Evolutionary conservation across 2,329 filamentous ascomycete species (phyloP).

Genomic region (Thyridium curvatum): DNA sequence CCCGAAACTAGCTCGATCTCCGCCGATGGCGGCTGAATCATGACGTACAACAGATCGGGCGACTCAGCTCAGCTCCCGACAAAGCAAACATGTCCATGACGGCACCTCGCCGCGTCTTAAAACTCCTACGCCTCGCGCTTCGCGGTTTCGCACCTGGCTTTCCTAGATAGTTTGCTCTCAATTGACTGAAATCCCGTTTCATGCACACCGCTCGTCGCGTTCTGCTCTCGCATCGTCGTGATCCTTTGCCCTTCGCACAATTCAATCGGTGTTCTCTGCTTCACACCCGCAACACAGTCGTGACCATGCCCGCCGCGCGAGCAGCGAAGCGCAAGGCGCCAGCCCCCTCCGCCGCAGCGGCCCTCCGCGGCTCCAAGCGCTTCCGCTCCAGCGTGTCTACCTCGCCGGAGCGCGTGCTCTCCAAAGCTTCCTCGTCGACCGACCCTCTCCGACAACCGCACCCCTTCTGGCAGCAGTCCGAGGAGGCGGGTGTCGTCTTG

Average conservation of each 20-base stretch:
- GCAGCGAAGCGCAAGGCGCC: conserved; percentile 18
- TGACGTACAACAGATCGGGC: too few relatives aligned
- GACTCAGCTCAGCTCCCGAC: too few relatives aligned
- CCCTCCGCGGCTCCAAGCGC: conserved; percentile 11
- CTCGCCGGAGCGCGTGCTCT: neutral
- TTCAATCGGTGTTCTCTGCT: too few relatives aligned
- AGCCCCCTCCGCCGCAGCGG: conserved; percentile 13
- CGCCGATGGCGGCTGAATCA: too few relatives aligned
- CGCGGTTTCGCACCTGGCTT: neutral
- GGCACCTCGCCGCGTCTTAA: too few relatives aligned
- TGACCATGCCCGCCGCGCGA: conserved; percentile 18
- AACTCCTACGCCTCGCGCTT: too few relatives aligned
- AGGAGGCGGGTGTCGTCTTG: conserved; percentile 56
- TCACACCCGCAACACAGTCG: too few relatives aligned
- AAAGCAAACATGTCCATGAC: too few relatives aligned
- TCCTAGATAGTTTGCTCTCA: neutral
- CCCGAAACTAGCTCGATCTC: too few relatives aligned
- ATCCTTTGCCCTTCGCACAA: neutral
- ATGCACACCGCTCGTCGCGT: neutral
- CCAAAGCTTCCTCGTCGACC: neutral
- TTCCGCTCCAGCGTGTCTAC: neutral
- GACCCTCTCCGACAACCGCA: conserved; percentile 35
- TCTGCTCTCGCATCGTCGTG: neutral
- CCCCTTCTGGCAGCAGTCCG: conserved; percentile 36
- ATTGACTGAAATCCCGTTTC: neutral